phyloP scores from a whole-genome alignment of 2,329 filamentous ascomycete species.

The Fusarium globosum region DNA sequence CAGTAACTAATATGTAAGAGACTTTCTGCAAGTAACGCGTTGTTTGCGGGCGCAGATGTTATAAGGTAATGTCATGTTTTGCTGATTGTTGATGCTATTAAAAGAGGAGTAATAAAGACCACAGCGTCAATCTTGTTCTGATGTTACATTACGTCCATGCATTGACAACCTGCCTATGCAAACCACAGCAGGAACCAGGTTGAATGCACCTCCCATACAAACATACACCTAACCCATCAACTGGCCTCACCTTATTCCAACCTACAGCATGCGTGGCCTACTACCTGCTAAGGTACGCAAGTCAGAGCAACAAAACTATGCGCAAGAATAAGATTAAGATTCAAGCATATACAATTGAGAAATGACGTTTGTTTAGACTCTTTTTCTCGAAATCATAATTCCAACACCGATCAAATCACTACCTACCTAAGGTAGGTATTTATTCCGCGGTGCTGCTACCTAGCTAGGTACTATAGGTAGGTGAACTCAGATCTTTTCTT shows the following conservation, averaged over 20 bases:
- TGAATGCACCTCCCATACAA: not conserved
- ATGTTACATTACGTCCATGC: not conserved
- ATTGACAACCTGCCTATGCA: not conserved
- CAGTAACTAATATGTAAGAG: constrained; percentile 14
- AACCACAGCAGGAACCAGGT: not conserved
- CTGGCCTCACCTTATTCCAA: not conserved
- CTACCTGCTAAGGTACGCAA: not conserved
- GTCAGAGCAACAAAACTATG: not conserved
- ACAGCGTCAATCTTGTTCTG: constrained; percentile 6
- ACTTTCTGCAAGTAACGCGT: not conserved
- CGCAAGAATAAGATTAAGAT: not conserved
- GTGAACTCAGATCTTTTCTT: not conserved
- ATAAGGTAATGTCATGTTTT: not conserved
- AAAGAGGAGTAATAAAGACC: not conserved
- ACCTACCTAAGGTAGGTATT: not conserved
- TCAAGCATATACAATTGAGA: not conserved
- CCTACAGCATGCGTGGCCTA: not conserved
- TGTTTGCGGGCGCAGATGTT: constrained; percentile 14
- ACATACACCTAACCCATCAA: constrained; percentile 23
- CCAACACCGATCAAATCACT: not conserved
- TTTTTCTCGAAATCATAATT: not conserved
- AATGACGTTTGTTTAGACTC: not conserved
- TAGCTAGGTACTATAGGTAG: not conserved
- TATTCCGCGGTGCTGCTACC: not conserved
- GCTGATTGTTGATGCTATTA: constrained; percentile 2